These are phyloP conservation scores for Candida smagusa DNA, from an alignment of 1,139 yeast species.

Conservation along the genomic window DNA sequence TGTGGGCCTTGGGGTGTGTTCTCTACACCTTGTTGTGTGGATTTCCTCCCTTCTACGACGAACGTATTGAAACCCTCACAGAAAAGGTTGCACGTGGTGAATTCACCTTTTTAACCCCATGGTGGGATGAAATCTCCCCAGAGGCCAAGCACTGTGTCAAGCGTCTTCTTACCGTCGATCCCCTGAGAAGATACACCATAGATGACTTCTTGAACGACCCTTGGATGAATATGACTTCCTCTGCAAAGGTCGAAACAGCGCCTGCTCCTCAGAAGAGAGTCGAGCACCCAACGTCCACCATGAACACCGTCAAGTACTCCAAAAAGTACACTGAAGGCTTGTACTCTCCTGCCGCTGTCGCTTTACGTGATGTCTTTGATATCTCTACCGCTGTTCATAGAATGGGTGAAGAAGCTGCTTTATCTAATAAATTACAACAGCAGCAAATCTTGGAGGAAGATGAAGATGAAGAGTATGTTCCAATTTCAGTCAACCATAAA, in stretches of 20 bases:
- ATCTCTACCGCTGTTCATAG: conserved; percentile 93
- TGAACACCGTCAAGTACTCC: conserved; percentile 18
- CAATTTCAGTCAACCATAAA: conserved; percentile 5
- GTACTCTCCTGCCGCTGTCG: conserved; percentile 88
- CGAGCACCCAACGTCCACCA: conserved; percentile 26
- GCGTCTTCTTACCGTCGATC: conserved; percentile 78
- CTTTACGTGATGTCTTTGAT: conserved; percentile 92
- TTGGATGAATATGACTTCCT: conserved; percentile 52
- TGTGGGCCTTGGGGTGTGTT: conserved; percentile 66
- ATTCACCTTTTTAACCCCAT: conserved; percentile 54
- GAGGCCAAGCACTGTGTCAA: conserved; percentile 66
- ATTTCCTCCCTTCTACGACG: conserved; percentile 62
- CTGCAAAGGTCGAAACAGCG: background rate
- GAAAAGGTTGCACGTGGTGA: conserved; percentile 60
- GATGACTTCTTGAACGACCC: conserved; percentile 81
- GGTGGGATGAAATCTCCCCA: conserved; percentile 61
- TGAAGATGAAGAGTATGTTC: conserved; percentile 39
- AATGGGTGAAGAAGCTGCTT: conserved; percentile 78
- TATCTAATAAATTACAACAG: conserved; percentile 31
- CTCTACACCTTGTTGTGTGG: conserved; percentile 59
- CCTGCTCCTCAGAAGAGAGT: conserved; percentile 1
- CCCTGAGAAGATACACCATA: conserved; percentile 69
- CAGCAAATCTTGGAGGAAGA: conserved; percentile 29
- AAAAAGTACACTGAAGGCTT: conserved; percentile 24
- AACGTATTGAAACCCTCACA: conserved; percentile 52